A percentile compares a stretch with the other conserved stretches of the same genome.
These are phyloP conservation scores for Auricularia heimuer DNA, from an alignment of 768 basidiomycete genomes.

Conservation along the genomic window DNA sequence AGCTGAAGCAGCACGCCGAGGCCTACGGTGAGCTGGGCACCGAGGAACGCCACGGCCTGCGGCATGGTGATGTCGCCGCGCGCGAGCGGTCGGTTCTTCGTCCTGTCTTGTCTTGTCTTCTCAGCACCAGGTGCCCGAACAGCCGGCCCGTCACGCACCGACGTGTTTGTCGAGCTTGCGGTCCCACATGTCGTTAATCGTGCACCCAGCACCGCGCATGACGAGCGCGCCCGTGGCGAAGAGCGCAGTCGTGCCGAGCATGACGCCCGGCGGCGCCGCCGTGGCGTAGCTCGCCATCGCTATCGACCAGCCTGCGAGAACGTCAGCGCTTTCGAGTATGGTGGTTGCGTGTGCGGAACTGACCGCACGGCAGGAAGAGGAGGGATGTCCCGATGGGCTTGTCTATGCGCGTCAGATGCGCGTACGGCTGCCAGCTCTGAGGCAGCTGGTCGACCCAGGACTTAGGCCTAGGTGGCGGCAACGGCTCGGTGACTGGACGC, in stretches of 20 bases:
- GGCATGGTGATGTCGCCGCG: slow-evolving; percentile 38
- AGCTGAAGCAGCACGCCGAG: slow-evolving; percentile 26
- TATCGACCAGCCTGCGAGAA: background rate
- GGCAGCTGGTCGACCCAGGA: too few species aligned
- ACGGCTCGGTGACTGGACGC: too few species aligned
- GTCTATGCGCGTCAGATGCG: background rate
- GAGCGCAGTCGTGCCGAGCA: slow-evolving; percentile 14
- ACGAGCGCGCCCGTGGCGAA: slow-evolving; percentile 30
- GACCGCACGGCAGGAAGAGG: background rate
- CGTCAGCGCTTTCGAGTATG: background rate
- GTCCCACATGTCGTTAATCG: slow-evolving; percentile 48
- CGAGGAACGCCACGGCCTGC: slow-evolving; percentile 30
- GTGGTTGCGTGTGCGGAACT: background rate
- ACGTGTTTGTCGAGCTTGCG: slow-evolving; percentile 42
- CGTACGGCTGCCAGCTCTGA: background rate
- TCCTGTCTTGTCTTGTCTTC: slow-evolving; percentile 30
- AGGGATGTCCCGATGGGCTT: background rate
- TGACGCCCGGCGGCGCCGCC: background rate
- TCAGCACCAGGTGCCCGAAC: too few species aligned
- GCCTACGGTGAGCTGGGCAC: slow-evolving; percentile 27
- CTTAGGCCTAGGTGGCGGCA: too few species aligned
- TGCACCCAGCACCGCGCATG: slow-evolving; percentile 41
- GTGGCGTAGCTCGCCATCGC: background rate
- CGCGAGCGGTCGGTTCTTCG: slow-evolving; percentile 36
- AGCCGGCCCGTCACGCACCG: too few species aligned